These are phyloP conservation scores for Lophium mytilinum DNA, from an alignment of 495 filamentous ascomycete species.

Conservation along the genomic window DNA sequence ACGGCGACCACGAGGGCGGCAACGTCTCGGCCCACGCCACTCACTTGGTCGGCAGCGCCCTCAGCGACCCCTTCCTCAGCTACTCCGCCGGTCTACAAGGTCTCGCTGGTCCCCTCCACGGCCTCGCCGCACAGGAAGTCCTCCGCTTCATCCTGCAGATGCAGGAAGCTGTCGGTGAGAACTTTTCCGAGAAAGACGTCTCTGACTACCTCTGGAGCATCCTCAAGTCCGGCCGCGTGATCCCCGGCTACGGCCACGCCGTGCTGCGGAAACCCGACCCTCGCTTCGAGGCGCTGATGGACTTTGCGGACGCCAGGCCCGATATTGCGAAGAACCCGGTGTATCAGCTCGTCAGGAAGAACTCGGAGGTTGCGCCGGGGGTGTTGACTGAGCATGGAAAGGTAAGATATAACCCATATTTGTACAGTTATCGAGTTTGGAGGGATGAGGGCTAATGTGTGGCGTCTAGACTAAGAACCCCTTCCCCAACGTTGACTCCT, in stretches of 20 bases:
- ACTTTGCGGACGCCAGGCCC: conserved; percentile 77
- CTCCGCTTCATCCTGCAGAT: conserved; percentile 92
- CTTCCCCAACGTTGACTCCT: conserved; percentile 89
- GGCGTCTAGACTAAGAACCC: conserved; percentile 79
- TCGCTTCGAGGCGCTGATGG: conserved; percentile 91
- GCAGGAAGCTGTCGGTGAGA: conserved; percentile 74
- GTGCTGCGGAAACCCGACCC: conserved; percentile 96
- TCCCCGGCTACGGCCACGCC: conserved; percentile 97
- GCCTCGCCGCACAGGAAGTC: conserved; percentile 93
- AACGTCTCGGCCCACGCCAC: conserved; percentile 98
- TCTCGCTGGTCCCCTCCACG: conserved; percentile 89
- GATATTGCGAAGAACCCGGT: conserved; percentile 82
- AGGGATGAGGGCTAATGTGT: not conserved
- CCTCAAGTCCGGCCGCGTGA: conserved; percentile 86
- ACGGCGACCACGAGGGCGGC: conserved; percentile 96
- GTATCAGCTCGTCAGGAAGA: conserved; percentile 87
- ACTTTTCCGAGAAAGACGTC: conserved; percentile 70
- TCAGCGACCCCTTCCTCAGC: conserved; percentile 89
- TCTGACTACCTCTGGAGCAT: conserved; percentile 86
- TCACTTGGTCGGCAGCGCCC: conserved; percentile 90
- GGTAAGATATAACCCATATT: conserved; percentile 24
- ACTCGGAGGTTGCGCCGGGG: conserved; percentile 68
- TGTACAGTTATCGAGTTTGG: too few species aligned
- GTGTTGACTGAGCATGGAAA: conserved; percentile 92
- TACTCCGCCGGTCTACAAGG: conserved; percentile 95